Evolutionary conservation across 495 filamentous ascomycete species (phyloP).

Genomic region (Penicillium argentinense): DNA sequence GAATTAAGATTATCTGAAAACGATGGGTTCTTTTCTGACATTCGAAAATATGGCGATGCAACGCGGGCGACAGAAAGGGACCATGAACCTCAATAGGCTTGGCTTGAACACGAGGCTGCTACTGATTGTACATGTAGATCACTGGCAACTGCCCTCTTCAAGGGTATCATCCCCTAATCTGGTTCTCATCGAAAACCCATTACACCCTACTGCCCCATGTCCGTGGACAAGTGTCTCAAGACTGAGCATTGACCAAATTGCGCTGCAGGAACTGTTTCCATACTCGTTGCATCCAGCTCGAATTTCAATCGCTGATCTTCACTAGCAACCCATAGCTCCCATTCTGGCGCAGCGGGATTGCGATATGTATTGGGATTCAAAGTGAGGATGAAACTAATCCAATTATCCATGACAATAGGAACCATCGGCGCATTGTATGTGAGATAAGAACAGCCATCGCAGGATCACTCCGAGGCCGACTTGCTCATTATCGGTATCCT

Average conservation of each 20-base stretch:
- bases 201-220: slow-evolving; percentile 19
- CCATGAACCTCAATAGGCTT: too few species aligned
- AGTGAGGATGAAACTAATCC: slow-evolving; percentile 60
- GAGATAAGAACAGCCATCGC: slow-evolving; percentile 14
- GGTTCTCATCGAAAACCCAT: too few species aligned
- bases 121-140: too few species aligned
- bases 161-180: too few species aligned
- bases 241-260: slow-evolving; percentile 45
- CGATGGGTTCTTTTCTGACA: too few species aligned
- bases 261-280: slow-evolving; percentile 51
- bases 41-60: too few species aligned
- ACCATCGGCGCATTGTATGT: slow-evolving; percentile 46
- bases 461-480: slow-evolving; percentile 55
- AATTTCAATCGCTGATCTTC: slow-evolving; percentile 38
- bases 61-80: too few species aligned
- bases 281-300: slow-evolving; percentile 50
- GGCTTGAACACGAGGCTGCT: too few species aligned
- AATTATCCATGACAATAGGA: slow-evolving; percentile 59
- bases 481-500: slow-evolving; percentile 44
- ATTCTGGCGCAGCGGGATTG: slow-evolving; percentile 38
- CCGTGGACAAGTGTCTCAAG: slow-evolving; percentile 28
- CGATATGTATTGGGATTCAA: slow-evolving; percentile 58
- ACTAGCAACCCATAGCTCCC: slow-evolving; percentile 38
- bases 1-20: too few species aligned
- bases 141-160: too few species aligned